Conservation (phyloP, 2,329 filamentous ascomycete genomes). For the Pseudocercospora fuligena region DNA sequence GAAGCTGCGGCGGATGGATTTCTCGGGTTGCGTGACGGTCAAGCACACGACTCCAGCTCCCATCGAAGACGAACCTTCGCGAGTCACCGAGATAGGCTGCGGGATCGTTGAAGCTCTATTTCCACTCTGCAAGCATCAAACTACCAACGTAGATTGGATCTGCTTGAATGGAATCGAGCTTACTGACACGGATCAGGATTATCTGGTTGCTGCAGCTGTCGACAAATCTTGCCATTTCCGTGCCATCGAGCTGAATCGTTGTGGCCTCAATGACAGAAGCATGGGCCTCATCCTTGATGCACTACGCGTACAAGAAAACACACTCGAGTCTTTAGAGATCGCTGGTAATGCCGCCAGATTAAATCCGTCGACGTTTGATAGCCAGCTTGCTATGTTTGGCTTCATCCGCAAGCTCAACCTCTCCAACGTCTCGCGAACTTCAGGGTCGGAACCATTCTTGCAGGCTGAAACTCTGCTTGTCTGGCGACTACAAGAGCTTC, state of each 20-base stretch:
- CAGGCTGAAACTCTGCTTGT: slow-evolving; percentile 67
- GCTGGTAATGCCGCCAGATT: slow-evolving; percentile 70
- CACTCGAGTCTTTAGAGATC: slow-evolving; percentile 69
- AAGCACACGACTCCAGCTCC: slow-evolving; percentile 53
- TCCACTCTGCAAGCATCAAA: slow-evolving; percentile 68
- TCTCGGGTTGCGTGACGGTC: slow-evolving; percentile 64
- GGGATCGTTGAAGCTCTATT: slow-evolving; percentile 72
- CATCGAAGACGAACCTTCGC: slow-evolving; percentile 47
- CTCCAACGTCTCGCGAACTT: slow-evolving; percentile 67
- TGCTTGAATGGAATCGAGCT: slow-evolving; percentile 70
- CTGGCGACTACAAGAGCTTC: slow-evolving; percentile 70
- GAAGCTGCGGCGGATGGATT: slow-evolving; percentile 67
- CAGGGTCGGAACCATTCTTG: slow-evolving; percentile 67
- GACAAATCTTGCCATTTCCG: slow-evolving; percentile 68
- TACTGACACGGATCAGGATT: slow-evolving; percentile 72
- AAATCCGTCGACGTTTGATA: slow-evolving; percentile 67
- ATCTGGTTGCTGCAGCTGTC: slow-evolving; percentile 69
- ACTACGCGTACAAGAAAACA: slow-evolving; percentile 67
- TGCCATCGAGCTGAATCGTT: slow-evolving; percentile 69
- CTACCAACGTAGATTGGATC: slow-evolving; percentile 74
- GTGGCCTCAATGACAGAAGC: slow-evolving; percentile 62
- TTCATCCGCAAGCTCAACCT: slow-evolving; percentile 69
- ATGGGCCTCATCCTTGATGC: slow-evolving; percentile 67
- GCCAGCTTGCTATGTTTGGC: slow-evolving; percentile 68
- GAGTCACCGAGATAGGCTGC: slow-evolving; percentile 64